phyloP scores from a whole-genome alignment of 257 asterid species.

The Orobanche coerulescens region DNA sequence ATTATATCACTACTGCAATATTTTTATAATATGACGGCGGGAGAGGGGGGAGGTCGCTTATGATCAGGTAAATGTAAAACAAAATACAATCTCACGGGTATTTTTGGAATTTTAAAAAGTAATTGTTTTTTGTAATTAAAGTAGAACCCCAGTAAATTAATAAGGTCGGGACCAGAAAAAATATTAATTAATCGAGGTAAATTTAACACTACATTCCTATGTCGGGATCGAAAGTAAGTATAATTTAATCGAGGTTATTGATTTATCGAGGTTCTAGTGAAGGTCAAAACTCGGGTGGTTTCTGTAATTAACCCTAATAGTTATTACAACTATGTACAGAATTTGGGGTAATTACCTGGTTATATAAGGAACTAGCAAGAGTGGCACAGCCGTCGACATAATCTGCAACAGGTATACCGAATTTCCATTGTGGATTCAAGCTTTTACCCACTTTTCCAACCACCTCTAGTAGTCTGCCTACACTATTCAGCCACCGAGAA shows the following conservation, averaged over 20 bases:
- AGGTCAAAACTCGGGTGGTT: neutral
- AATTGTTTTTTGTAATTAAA: neutral
- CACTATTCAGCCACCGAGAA: conserved; percentile 62
- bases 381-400: conserved; percentile 88
- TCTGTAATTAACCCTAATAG: neutral
- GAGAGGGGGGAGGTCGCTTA: too few species aligned
- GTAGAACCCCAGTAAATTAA: too few species aligned
- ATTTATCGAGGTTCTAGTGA: too few species aligned
- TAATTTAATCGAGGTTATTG: too few species aligned
- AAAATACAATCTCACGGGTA: too few species aligned
- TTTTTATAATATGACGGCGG: too few species aligned
- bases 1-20: too few species aligned
- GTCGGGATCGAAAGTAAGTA: too few species aligned
- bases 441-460: conserved; percentile 58
- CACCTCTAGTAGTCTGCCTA: conserved; percentile 53
- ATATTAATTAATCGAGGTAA: too few species aligned
- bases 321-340: neutral
- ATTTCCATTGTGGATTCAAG: conserved; percentile 75
- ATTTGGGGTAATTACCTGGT: conserved; percentile 51
- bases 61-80: too few species aligned
- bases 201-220: too few species aligned
- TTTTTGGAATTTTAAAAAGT: neutral
- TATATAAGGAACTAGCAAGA: conserved; percentile 81
- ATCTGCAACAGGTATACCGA: conserved; percentile 61
- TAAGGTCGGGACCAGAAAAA: too few species aligned